These are phyloP conservation scores for Nothopassalora personata DNA, from an alignment of 2,329 filamentous ascomycete genomes.

Conservation along the genomic window DNA sequence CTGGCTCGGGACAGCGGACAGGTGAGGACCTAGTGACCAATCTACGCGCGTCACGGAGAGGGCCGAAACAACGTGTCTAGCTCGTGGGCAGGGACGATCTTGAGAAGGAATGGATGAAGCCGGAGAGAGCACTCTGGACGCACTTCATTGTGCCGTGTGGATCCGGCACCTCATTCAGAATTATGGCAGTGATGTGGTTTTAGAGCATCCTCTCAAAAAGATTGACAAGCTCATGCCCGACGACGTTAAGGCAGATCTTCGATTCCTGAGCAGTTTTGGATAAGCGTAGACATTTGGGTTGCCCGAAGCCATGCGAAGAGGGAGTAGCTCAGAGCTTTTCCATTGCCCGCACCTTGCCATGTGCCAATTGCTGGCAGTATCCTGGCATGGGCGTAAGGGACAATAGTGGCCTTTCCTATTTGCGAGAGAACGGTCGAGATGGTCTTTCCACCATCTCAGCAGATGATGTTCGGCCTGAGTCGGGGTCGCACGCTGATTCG, in stretches of 20 bases:
- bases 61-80: background rate
- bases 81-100: slow-evolving; percentile 3
- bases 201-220: slow-evolving; percentile 4
- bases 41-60: background rate
- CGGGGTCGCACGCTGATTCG: background rate
- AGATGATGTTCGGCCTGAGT: background rate
- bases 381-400: background rate
- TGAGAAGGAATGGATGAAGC: slow-evolving; percentile 14
- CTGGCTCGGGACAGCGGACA: slow-evolving; percentile 19
- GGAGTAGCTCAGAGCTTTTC: background rate
- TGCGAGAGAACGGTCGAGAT: background rate
- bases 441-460: background rate
- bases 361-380: background rate
- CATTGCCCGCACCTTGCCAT: background rate
- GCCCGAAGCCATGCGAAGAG: background rate
- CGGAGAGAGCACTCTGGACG: slow-evolving; percentile 17
- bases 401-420: background rate
- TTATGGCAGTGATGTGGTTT: background rate
- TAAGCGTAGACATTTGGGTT: background rate
- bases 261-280: background rate
- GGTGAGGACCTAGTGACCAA: background rate
- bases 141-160: slow-evolving; percentile 15
- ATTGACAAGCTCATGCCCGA: background rate
- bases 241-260: background rate
- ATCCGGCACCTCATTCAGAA: background rate